These are phyloP conservation scores for Pulveroboletus ravenelii DNA, from an alignment of 768 basidiomycete species.

Conservation along the genomic window DNA sequence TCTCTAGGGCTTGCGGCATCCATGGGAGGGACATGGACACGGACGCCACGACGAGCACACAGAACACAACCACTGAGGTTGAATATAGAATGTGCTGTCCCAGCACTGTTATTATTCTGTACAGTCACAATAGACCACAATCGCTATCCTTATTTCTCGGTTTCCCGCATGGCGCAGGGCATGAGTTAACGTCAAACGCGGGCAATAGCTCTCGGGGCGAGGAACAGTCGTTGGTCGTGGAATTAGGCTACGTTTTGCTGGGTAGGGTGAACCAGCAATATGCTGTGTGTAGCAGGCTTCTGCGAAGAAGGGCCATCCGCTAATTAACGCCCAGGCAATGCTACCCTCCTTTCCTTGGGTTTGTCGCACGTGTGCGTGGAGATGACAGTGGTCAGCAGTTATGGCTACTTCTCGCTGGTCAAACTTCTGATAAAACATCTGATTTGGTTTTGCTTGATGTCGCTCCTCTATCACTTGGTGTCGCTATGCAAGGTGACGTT, in stretches of 20 bases:
- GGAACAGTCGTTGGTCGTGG: neutral
- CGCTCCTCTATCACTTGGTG: slow-evolving; percentile 96
- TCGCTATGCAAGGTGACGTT: slow-evolving; percentile 99
- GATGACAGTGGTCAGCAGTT: neutral
- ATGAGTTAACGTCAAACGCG: neutral
- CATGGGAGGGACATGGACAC: slow-evolving; percentile 61
- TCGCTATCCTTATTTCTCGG: neutral
- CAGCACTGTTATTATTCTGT: slow-evolving; percentile 7
- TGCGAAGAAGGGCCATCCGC: neutral
- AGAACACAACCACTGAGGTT: slow-evolving; percentile 39
- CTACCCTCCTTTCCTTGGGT: too few relatives aligned
- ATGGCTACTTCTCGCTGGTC: slow-evolving; percentile 73
- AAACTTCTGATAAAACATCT: slow-evolving; percentile 98
- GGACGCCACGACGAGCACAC: slow-evolving; percentile 35
- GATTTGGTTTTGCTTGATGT: slow-evolving; percentile 98
- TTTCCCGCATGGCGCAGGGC: neutral
- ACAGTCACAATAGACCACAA: neutral
- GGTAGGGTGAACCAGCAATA: neutral
- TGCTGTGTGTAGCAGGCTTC: neutral
- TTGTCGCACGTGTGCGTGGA: too few relatives aligned
- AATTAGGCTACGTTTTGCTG: too few relatives aligned
- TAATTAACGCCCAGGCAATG: neutral
- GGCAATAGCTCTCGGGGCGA: neutral
- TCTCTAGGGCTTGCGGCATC: slow-evolving; percentile 52
- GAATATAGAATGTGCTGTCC: slow-evolving; percentile 10